Percentiles rank a stretch among this genome's conserved stretches.
Evolutionary conservation across 495 filamentous ascomycete genomes (phyloP).

Genomic region (Gamarada debralockiae): DNA sequence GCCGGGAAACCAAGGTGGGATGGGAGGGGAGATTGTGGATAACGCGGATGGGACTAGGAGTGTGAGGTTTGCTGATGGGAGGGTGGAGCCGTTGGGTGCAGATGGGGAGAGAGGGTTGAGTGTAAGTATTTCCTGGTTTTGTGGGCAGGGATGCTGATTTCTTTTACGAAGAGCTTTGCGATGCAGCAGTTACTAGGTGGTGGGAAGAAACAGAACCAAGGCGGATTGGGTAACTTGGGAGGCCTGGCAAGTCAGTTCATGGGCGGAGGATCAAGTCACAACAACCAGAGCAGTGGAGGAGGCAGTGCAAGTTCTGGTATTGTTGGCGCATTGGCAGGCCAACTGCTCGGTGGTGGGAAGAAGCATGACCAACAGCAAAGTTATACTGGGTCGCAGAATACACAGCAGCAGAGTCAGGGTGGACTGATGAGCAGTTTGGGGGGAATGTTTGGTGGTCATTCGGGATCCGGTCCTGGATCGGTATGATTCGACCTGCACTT

Average conservation of each 20-base stretch:
- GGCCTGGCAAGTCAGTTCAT: slow-evolving; percentile 19
- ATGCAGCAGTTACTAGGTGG: slow-evolving; percentile 22
- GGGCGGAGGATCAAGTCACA: slow-evolving; percentile 14
- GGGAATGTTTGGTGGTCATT: slow-evolving; percentile 23
- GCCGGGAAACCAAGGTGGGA: slow-evolving; percentile 24
- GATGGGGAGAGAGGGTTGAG: slow-evolving; percentile 20
- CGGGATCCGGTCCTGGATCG: neutral
- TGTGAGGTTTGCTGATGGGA: slow-evolving; percentile 43
- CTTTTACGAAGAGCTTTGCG: slow-evolving; percentile 18
- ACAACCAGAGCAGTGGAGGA: slow-evolving; percentile 4
- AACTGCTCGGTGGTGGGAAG: slow-evolving; percentile 24
- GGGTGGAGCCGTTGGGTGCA: slow-evolving; percentile 35
- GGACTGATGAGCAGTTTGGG: slow-evolving; percentile 17
- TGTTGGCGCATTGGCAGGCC: slow-evolving; percentile 24
- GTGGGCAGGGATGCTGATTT: neutral
- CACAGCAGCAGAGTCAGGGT: slow-evolving; percentile 15
- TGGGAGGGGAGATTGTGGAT: slow-evolving; percentile 38
- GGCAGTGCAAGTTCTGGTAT: slow-evolving; percentile 19
- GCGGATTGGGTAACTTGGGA: slow-evolving; percentile 8
- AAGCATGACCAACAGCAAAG: slow-evolving; percentile 18
- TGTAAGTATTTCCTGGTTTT: slow-evolving; percentile 11
- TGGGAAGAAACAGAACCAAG: slow-evolving; percentile 12
- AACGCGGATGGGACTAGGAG: slow-evolving; percentile 50
- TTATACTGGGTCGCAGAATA: slow-evolving; percentile 14
- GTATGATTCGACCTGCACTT: slow-evolving; percentile 1